Evolutionary conservation across 495 filamentous ascomycete species (phyloP).

Genomic region (Aspergillus bridgeri): DNA sequence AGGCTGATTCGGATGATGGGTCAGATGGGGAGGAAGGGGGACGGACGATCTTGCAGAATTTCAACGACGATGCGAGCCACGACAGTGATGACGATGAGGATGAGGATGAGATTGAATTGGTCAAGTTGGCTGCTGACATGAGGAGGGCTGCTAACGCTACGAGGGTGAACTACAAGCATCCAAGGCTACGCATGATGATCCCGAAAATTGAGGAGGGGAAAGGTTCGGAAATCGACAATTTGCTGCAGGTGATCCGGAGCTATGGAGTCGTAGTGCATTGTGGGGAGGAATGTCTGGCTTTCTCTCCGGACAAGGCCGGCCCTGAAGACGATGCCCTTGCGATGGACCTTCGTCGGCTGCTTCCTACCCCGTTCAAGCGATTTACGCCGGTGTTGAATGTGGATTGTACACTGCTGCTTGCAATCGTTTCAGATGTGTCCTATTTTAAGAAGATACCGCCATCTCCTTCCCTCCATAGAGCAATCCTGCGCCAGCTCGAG

Average conservation of each 20-base stretch:
- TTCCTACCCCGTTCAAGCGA: slow-evolving; percentile 49
- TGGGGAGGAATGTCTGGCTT: slow-evolving; percentile 24
- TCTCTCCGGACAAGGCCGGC: slow-evolving; percentile 7
- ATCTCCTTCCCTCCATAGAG: slow-evolving; percentile 47
- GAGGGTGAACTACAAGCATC: slow-evolving; percentile 55
- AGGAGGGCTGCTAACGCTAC: slow-evolving; percentile 49
- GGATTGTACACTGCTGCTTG: slow-evolving; percentile 71
- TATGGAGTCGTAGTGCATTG: slow-evolving; percentile 55
- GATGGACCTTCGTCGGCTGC: slow-evolving; percentile 41
- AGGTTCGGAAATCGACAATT: slow-evolving; percentile 50
- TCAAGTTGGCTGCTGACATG: slow-evolving; percentile 55
- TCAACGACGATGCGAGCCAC: slow-evolving; percentile 18
- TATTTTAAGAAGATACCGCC: slow-evolving; percentile 44
- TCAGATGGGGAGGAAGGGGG: slow-evolving; percentile 28
- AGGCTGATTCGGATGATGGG: slow-evolving; percentile 38
- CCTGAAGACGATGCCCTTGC: slow-evolving; percentile 22
- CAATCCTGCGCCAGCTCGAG: slow-evolving; percentile 62
- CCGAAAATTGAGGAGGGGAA: slow-evolving; percentile 52
- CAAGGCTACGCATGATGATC: slow-evolving; percentile 58
- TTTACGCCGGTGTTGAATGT: slow-evolving; percentile 64
- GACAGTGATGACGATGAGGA: slow-evolving; percentile 25
- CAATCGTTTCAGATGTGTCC: slow-evolving; percentile 68
- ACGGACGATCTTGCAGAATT: slow-evolving; percentile 35
- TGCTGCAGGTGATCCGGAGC: slow-evolving; percentile 55
- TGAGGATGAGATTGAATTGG: slow-evolving; percentile 50